Evolutionary conservation across 805 yeast genomes (phyloP).

Genomic region (Candida gorgasii): DNA sequence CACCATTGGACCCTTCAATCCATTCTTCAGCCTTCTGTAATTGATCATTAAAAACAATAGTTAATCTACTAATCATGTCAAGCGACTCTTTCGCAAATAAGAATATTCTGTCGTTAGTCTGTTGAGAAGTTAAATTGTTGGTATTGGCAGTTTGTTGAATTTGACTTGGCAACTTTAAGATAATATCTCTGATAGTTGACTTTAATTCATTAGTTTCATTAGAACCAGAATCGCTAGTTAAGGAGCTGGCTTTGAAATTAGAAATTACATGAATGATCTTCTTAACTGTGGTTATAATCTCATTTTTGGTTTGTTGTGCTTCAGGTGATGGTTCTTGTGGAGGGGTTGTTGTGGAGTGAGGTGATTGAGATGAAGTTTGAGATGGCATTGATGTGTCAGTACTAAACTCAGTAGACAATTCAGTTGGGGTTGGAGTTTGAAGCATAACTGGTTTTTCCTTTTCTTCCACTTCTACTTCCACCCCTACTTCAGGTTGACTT

Average conservation of each 20-base stretch:
- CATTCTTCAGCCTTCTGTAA: slow-evolving; percentile 83
- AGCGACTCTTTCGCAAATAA: slow-evolving; percentile 86
- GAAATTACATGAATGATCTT: slow-evolving; percentile 86
- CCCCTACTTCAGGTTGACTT: neutral
- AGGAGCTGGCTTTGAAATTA: slow-evolving; percentile 54
- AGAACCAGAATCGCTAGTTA: slow-evolving; percentile 44
- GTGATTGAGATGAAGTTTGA: slow-evolving; percentile 6
- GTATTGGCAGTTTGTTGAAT: slow-evolving; percentile 43
- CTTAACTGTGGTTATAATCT: slow-evolving; percentile 84
- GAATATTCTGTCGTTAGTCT: slow-evolving; percentile 64
- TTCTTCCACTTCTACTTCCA: slow-evolving; percentile 8
- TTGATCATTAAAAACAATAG: slow-evolving; percentile 81
- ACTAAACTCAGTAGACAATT: neutral
- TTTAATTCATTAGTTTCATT: slow-evolving; percentile 39
- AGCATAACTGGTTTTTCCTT: slow-evolving; percentile 12
- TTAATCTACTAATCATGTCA: slow-evolving; percentile 81
- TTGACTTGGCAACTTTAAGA: slow-evolving; percentile 66
- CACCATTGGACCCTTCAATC: slow-evolving; percentile 42
- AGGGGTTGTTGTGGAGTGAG: neutral
- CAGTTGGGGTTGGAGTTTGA: slow-evolving; percentile 11
- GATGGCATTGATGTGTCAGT: neutral
- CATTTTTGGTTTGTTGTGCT: slow-evolving; percentile 61
- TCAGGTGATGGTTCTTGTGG: slow-evolving; percentile 1
- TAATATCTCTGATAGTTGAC: slow-evolving; percentile 73
- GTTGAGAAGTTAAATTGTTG: slow-evolving; percentile 19